Evolutionary conservation across 1,284 basidiomycete genomes (phyloP), one percentile per base, ranked within the genome.

Genomic region (Butyriboletus appendiculatus): DNA sequence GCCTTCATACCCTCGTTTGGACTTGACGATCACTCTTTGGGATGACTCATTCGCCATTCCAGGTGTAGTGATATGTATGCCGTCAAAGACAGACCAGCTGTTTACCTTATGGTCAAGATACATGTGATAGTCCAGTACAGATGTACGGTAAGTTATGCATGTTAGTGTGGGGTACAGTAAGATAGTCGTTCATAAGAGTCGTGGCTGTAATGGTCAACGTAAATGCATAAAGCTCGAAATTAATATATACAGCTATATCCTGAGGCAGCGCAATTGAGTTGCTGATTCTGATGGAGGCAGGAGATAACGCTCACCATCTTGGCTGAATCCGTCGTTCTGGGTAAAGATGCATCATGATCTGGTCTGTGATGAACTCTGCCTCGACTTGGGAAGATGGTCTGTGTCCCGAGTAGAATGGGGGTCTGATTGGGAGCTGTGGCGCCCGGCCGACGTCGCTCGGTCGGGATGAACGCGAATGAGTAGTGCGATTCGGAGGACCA

Each of bases 301-400:
- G 16, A 16, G 20, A 47, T 16, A 38, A 32, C 2, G 48, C 68
- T 53, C 49, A 72, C 67, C 67, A 69, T 58, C 67, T 55, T 12
- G 67, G 67, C 46, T 67, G 70, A 15, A 69, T 69, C 32, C 55
- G 54, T 53, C 57, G 69, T 56, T 69, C 67, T 28, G 67, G 67
- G 42, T 72, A 71, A 14, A 72, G 60, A 42, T 65, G 55, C 67
- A 69, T 69, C 65, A 69, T 63, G 37, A 71, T 71, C 45, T 72
- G 69, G 54, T 69, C 67, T 3, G 67, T 63, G 34, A 61, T 63
- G 52, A 57, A 72, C 53, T 72, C 67, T 15, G 68, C 59, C 52
- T 69, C 62, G 48, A 65, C 69, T 46, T 72, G 67, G 14, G 65
- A 57, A 18, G 65, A 54, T 3, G 65, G 54, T 40, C 66, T 55